These are phyloP conservation scores for Candida odintsovae DNA, from an alignment of 805 yeast species.

Conservation along the genomic window DNA sequence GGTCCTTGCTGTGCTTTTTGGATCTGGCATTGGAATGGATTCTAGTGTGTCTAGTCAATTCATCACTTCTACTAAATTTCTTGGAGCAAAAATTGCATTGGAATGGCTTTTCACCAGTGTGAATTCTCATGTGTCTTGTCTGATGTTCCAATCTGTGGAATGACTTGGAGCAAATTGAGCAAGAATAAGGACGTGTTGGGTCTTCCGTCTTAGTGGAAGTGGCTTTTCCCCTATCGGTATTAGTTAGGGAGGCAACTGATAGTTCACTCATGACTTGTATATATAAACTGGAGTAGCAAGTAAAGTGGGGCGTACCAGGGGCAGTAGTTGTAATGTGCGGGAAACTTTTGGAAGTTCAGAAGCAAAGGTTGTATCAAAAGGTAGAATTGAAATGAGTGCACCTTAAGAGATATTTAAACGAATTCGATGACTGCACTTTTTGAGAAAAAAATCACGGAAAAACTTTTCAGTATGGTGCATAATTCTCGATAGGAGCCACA, in stretches of 20 bases:
- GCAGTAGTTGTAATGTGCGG: not conserved
- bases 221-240: not conserved
- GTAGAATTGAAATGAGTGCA: not conserved
- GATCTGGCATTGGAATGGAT: conserved; percentile 62
- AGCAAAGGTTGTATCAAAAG: not conserved
- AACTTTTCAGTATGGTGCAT: not conserved
- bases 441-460: conserved; percentile 3
- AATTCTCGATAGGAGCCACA: not conserved
- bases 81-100: conserved; percentile 76
- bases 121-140: conserved; percentile 86
- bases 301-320: not conserved
- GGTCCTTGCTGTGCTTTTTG: conserved; percentile 33
- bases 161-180: conserved; percentile 80
- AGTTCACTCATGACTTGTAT: not conserved
- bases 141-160: conserved; percentile 88
- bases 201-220: conserved; percentile 7
- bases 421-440: not conserved
- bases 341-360: not conserved
- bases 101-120: conserved; percentile 91
- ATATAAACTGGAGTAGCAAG: too few species aligned
- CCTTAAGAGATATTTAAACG: not conserved
- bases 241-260: not conserved
- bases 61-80: conserved; percentile 76
- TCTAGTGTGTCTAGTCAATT: conserved; percentile 77
- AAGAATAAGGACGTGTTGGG: conserved; percentile 63